These are phyloP conservation scores for Aspergillus nidulans DNA, from an alignment of 495 filamentous ascomycete species.

Conservation along the genomic window DNA sequence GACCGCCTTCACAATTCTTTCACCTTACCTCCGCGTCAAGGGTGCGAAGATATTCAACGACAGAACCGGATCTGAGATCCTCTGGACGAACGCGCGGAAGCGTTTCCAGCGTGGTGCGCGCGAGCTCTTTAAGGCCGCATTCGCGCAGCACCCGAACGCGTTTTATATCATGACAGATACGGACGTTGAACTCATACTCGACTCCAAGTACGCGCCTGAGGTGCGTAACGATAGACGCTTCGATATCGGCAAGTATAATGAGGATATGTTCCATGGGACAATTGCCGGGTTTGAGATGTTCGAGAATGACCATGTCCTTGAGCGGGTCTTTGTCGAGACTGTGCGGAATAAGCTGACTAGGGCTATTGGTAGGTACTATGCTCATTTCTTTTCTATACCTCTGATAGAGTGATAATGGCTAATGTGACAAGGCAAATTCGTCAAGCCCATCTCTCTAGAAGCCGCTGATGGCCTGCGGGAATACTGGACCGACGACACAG, in stretches of 20 bases:
- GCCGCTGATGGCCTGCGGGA: no score
- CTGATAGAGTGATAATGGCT: no score
- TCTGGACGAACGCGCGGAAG: slow-evolving; percentile 4
- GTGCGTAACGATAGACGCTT: slow-evolving; percentile 2
- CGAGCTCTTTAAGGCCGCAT: slow-evolving; percentile 1
- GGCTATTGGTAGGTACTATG: not conserved
- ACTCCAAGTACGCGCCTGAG: not conserved
- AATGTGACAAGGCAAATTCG: no score
- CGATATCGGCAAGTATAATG: not conserved
- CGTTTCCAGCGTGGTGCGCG: not conserved
- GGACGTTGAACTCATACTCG: not conserved
- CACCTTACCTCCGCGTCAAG: not conserved
- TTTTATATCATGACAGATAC: slow-evolving; percentile 2
- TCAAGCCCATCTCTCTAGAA: no score
- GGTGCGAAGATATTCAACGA: slow-evolving; percentile 2
- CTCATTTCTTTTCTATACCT: not conserved
- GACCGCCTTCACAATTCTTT: not conserved
- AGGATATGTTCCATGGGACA: slow-evolving; percentile 1
- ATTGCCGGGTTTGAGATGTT: slow-evolving; percentile 6
- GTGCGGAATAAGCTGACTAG: slow-evolving; percentile 3
- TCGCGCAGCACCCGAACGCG: not conserved
- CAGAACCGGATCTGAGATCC: not conserved
- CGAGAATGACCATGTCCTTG: not conserved
- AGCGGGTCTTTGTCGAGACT: not conserved
- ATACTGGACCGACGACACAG: no score